These are phyloP conservation scores for Eutrema yunnanense DNA, from an alignment of 345 rosid species.

Conservation along the genomic window DNA sequence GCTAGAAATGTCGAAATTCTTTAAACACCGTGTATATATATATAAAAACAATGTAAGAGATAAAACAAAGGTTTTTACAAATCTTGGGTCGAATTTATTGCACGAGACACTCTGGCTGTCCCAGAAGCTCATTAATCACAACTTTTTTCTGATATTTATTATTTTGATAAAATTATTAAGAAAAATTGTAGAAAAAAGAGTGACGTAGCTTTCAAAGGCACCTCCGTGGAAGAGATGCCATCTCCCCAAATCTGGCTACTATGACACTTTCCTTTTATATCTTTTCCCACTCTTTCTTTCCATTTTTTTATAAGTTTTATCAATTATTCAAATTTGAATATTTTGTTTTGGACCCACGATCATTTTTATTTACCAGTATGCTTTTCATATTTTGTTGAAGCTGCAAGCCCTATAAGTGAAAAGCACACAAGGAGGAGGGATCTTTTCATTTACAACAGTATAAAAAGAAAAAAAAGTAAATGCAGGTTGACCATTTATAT, in stretches of 20 bases:
- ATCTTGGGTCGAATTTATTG: constrained; percentile 17
- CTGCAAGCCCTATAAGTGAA: background rate
- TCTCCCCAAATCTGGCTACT: constrained; percentile 31
- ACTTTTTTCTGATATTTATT: background rate
- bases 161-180: background rate
- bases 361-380: background rate
- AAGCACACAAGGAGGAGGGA: background rate
- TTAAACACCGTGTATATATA: background rate
- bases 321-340: constrained; percentile 23
- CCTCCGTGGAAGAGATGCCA: constrained; percentile 31
- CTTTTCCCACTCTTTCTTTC: constrained; percentile 8
- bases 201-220: constrained; percentile 30
- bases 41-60: background rate
- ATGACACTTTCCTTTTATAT: constrained; percentile 34
- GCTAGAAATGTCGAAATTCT: background rate
- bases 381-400: background rate
- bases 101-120: constrained; percentile 22
- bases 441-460: constrained; percentile 4
- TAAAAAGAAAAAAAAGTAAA: constrained; percentile 9
- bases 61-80: background rate
- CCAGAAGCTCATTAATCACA: constrained; percentile 10
- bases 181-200: constrained; percentile 12
- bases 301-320: background rate
- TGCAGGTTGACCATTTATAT: constrained; percentile 23
- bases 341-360: constrained; percentile 23